Evolutionary conservation across 345 rosid genomes (phyloP).

Genomic region (Camelina sativa): DNA sequence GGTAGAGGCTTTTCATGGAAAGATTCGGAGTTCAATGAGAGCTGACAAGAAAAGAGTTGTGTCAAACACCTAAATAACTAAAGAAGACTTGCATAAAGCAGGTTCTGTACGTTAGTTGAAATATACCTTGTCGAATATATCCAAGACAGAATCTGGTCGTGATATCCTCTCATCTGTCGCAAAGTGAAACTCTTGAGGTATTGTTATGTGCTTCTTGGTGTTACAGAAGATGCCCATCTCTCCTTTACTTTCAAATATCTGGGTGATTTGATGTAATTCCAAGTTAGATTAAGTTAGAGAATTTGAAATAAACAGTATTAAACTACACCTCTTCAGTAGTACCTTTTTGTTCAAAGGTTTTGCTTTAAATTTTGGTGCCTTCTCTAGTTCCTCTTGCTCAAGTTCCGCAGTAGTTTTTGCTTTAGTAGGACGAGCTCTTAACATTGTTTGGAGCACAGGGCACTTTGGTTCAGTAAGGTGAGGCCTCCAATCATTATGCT

Average conservation of each 20-base stretch:
- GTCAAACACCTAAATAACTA: constrained; percentile 20
- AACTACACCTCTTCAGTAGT: constrained; percentile 28
- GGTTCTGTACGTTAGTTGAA: not conserved
- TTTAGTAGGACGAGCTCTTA: constrained; percentile 85
- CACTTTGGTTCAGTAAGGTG: constrained; percentile 80
- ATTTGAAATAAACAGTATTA: not conserved
- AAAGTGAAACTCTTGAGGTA: constrained; percentile 90
- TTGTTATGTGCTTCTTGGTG: constrained; percentile 74
- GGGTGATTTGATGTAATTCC: constrained; percentile 27
- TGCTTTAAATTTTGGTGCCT: constrained; percentile 92
- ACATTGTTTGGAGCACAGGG: constrained; percentile 78
- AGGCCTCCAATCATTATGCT: constrained; percentile 65
- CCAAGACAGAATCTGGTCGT: constrained; percentile 57
- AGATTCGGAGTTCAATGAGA: constrained; percentile 79
- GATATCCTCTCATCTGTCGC: constrained; percentile 88
- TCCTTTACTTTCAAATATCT: constrained; percentile 99
- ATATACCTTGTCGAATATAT: constrained; percentile 83
- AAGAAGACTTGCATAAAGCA: constrained; percentile 18
- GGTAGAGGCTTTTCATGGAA: constrained; percentile 61
- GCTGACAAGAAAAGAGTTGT: constrained; percentile 50
- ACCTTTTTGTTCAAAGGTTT: constrained; percentile 97
- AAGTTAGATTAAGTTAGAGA: constrained; percentile 8
- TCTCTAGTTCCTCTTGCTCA: constrained; percentile 89
- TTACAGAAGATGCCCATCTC: constrained; percentile 80
- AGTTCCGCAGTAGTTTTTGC: constrained; percentile 83